Evolutionary conservation across 208 protist genomes (phyloP).

Genomic region (Spongospora subterranea): DNA sequence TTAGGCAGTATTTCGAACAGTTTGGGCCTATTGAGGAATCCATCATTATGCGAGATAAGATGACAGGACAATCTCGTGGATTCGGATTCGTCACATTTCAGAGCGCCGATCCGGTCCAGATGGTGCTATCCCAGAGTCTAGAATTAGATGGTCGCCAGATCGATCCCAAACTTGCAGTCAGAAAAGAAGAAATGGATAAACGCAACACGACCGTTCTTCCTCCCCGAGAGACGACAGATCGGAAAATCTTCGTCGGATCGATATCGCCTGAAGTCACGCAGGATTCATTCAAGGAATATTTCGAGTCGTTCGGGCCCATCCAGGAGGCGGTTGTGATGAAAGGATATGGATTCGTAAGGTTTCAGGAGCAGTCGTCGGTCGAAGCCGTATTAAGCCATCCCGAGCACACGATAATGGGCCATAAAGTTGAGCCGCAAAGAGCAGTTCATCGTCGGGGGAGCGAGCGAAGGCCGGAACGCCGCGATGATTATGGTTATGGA

Average conservation of each 20-base stretch:
- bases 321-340: slow-evolving; percentile 54
- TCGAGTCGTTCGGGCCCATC: not conserved
- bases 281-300: not conserved
- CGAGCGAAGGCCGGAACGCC: not conserved
- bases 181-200: slow-evolving; percentile 53
- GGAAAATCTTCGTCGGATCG: slow-evolving; percentile 53
- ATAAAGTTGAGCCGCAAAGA: slow-evolving; percentile 37
- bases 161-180: slow-evolving; percentile 38
- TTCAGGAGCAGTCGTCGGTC: not conserved
- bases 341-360: slow-evolving; percentile 42
- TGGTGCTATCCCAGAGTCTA: slow-evolving; percentile 29
- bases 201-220: not conserved
- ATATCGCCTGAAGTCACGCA: slow-evolving; percentile 23
- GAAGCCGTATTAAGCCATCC: not conserved
- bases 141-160: slow-evolving; percentile 50
- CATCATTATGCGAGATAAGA: slow-evolving; percentile 58
- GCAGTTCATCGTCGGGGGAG: not conserved
- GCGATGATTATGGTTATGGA: not conserved
- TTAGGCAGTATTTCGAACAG: slow-evolving; percentile 64
- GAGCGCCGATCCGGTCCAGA: not conserved
- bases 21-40: slow-evolving; percentile 59
- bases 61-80: slow-evolving; percentile 53
- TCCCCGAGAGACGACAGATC: slow-evolving; percentile 1
- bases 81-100: slow-evolving; percentile 65
- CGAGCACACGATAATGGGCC: slow-evolving; percentile 7